Evolutionary conservation across 192 early-diverging fungal genomes (phyloP).

Genomic region (Gryganskiella cystojenkinii): DNA sequence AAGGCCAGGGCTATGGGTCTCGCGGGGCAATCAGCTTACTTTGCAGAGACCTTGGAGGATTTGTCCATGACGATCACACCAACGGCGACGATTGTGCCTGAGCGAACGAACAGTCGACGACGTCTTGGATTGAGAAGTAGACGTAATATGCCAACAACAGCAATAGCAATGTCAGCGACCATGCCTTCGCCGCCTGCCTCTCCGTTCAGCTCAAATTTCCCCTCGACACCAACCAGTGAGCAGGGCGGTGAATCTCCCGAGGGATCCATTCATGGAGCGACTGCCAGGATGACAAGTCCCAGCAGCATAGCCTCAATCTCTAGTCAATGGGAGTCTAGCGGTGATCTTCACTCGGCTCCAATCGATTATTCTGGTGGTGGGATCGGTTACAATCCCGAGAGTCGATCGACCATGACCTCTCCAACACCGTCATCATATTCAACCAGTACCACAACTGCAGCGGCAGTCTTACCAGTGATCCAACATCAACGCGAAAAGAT

Average conservation of each 20-base stretch:
- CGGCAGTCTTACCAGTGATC: conserved; percentile 21
- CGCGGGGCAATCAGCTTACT: conserved; percentile 6
- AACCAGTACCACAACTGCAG: not conserved
- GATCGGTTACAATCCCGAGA: conserved; percentile 12
- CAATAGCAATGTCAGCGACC: not conserved
- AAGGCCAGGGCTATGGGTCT: conserved; percentile 35
- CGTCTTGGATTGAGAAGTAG: conserved; percentile 2
- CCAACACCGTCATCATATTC: conserved; percentile 14
- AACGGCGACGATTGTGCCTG: not conserved
- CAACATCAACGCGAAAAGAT: conserved; percentile 51
- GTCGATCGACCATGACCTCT: conserved; percentile 11
- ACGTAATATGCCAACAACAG: conserved; percentile 2
- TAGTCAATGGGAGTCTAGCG: conserved; percentile 39
- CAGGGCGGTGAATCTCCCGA: conserved; percentile 33
- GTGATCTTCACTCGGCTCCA: not conserved
- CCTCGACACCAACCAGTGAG: conserved; percentile 24
- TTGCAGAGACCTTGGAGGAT: no score
- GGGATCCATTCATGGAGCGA: conserved; percentile 18
- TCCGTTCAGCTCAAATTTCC: conserved; percentile 24
- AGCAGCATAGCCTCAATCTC: conserved; percentile 42
- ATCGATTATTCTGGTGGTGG: not conserved
- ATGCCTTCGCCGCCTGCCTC: conserved; percentile 47
- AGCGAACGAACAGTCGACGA: conserved; percentile 6
- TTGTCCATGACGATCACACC: not conserved
- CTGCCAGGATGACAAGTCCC: conserved; percentile 23